phyloP scores from a whole-genome alignment of 1,139 yeast genomes.

The Nadsonia starkeyi-henricii region DNA sequence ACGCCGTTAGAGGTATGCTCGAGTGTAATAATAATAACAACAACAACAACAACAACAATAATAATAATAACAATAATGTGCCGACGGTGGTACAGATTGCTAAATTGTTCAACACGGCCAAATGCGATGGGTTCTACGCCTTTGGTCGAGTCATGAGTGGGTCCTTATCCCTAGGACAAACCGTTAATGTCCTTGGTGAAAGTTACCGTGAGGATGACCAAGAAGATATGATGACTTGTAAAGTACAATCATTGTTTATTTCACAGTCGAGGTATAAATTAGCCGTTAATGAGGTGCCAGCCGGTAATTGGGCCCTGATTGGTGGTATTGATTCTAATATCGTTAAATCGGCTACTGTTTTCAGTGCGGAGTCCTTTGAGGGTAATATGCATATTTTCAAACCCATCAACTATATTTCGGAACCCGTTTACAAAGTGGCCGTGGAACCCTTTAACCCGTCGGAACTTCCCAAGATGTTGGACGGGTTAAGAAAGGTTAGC shows the following conservation, averaged over 20 bases:
- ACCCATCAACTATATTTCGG: constrained; percentile 32
- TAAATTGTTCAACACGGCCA: constrained; percentile 43
- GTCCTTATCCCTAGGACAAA: constrained; percentile 32
- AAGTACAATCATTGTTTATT: constrained; percentile 38
- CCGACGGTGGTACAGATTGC: constrained; percentile 45
- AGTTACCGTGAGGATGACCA: constrained; percentile 35
- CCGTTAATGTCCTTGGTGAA: constrained; percentile 47
- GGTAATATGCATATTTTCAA: constrained; percentile 25
- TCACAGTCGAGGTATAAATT: constrained; percentile 63
- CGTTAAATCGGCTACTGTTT: constrained; percentile 46
- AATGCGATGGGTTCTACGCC: constrained; percentile 34
- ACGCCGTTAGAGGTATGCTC: constrained; percentile 13
- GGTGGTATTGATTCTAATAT: constrained; percentile 46
- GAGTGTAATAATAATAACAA: constrained; percentile 21
- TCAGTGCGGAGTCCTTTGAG: constrained; percentile 18
- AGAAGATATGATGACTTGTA: constrained; percentile 32
- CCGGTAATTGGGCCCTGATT: constrained; percentile 56
- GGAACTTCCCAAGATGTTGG: constrained; percentile 59
- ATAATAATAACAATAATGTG: constrained; percentile 15
- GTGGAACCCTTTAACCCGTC: constrained; percentile 72
- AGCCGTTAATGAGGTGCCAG: constrained; percentile 38
- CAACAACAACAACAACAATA: neutral
- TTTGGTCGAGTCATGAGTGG: constrained; percentile 56
- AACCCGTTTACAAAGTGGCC: constrained; percentile 65
- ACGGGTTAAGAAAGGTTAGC: constrained; percentile 49